A percentile compares a stretch with the other conserved stretches of the same genome.
phyloP scores from a whole-genome alignment of 2,329 filamentous ascomycete species.

The Fusarium sp. region DNA sequence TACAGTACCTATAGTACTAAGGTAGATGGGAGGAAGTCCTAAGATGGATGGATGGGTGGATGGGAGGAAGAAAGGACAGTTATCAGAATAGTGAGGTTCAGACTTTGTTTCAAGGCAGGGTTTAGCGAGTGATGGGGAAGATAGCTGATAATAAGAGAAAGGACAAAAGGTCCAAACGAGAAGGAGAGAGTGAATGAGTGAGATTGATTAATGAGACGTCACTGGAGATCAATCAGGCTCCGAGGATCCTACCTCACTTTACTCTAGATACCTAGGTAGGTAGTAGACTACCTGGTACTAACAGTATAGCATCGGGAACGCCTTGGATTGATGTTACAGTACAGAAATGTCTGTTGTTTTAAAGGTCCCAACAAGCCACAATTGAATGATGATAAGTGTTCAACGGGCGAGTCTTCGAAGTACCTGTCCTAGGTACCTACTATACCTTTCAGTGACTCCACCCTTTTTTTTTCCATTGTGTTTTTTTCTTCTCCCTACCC shows the following conservation, averaged over 20 bases:
- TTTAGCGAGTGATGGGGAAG: conserved; percentile 30
- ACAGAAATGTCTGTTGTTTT: not conserved
- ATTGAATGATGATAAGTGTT: conserved; percentile 21
- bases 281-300: not conserved
- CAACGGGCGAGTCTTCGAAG: not conserved
- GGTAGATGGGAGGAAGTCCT: not conserved
- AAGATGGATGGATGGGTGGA: conserved; percentile 2
- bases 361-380: conserved; percentile 19
- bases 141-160: conserved; percentile 7
- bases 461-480: not conserved
- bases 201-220: conserved; percentile 38
- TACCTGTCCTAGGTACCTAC: not conserved
- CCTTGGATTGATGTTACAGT: conserved; percentile 13
- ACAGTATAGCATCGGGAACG: conserved; percentile 1
- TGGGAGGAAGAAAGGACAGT: conserved; percentile 2
- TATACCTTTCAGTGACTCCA: conserved; percentile 2
- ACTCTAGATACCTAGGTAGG: too few relatives aligned
- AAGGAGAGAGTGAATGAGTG: conserved; percentile 11
- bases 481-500: not conserved
- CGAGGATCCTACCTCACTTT: conserved; percentile 25
- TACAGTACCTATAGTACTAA: not conserved
- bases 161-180: not conserved
- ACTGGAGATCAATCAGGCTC: conserved; percentile 44
- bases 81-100: not conserved
- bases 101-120: conserved; percentile 16